phyloP scores from a whole-genome alignment of 306 rosid species.

The Myrica gale region DNA sequence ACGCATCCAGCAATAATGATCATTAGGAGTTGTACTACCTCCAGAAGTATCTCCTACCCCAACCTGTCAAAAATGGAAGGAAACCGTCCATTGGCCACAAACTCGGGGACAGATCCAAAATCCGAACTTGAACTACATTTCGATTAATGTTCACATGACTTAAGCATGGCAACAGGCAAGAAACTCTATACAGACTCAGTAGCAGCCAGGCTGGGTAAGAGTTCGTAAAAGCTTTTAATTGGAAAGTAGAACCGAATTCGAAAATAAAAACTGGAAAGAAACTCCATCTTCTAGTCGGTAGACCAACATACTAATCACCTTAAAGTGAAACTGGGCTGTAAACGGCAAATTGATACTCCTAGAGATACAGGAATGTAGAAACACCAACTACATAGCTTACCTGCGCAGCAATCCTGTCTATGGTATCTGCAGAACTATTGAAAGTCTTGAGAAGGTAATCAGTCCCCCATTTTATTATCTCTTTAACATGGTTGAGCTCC shows the following conservation, averaged over 20 bases:
- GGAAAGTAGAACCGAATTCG: not conserved
- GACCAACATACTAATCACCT: not conserved
- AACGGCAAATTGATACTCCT: not conserved
- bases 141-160: too few species aligned
- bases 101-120: not conserved
- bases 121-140: not conserved
- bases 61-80: constrained; percentile 48
- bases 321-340: not conserved
- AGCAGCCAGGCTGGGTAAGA: too few species aligned
- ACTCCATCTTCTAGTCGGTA: not conserved
- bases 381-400: constrained; percentile 31
- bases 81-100: constrained; percentile 21
- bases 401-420: constrained; percentile 58
- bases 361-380: not conserved
- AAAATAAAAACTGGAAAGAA: not conserved
- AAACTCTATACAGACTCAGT: too few species aligned
- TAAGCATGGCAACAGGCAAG: too few species aligned
- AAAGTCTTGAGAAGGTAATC: constrained; percentile 95
- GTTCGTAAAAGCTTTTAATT: too few species aligned
- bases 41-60: constrained; percentile 77
- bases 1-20: constrained; percentile 98
- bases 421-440: constrained; percentile 76
- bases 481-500: constrained; percentile 81
- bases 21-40: constrained; percentile 73
- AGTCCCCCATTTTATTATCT: constrained; percentile 86